These are phyloP conservation scores for Apiospora saccharicola DNA, from an alignment of 2,329 filamentous ascomycete genomes.

Conservation along the genomic window DNA sequence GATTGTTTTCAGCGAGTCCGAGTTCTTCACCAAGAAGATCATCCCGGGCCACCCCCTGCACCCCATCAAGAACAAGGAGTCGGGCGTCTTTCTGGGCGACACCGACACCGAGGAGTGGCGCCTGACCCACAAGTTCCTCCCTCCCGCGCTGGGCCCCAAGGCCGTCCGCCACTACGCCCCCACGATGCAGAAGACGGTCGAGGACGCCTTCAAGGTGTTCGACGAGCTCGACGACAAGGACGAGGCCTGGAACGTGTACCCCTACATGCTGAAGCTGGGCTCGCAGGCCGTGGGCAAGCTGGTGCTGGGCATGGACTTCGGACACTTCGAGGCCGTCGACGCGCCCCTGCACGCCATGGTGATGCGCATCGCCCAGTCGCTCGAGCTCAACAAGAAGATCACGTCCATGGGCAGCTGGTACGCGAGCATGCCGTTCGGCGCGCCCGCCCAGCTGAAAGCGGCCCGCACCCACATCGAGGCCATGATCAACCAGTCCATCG, in stretches of 20 bases:
- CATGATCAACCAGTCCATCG: conserved; percentile 49
- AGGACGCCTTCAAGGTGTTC: conserved; percentile 58
- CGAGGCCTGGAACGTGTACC: conserved; percentile 57
- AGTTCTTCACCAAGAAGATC: conserved; percentile 62
- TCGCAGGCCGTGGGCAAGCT: conserved; percentile 54
- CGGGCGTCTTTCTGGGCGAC: conserved; percentile 56
- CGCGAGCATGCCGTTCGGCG: conserved; percentile 62
- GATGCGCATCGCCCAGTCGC: conserved; percentile 53
- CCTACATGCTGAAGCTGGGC: conserved; percentile 58
- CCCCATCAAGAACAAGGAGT: conserved; percentile 50
- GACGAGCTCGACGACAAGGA: conserved; percentile 57
- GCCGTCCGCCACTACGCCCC: conserved; percentile 68
- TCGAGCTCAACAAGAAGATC: conserved; percentile 67
- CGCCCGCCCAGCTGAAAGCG: conserved; percentile 53
- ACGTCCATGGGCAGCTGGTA: conserved; percentile 64
- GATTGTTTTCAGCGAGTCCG: conserved; percentile 55
- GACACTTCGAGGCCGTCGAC: conserved; percentile 53
- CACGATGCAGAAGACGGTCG: conserved; percentile 62
- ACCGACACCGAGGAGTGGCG: conserved; percentile 59
- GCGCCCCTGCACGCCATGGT: conserved; percentile 61
- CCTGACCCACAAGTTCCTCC: conserved; percentile 67
- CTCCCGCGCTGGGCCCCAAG: conserved; percentile 64
- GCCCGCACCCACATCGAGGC: conserved; percentile 43
- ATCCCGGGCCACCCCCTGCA: conserved; percentile 56
- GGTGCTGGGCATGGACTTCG: conserved; percentile 53